Conservation (phyloP, 768 basidiomycete species). For the Tulasnella sp. region DNA sequence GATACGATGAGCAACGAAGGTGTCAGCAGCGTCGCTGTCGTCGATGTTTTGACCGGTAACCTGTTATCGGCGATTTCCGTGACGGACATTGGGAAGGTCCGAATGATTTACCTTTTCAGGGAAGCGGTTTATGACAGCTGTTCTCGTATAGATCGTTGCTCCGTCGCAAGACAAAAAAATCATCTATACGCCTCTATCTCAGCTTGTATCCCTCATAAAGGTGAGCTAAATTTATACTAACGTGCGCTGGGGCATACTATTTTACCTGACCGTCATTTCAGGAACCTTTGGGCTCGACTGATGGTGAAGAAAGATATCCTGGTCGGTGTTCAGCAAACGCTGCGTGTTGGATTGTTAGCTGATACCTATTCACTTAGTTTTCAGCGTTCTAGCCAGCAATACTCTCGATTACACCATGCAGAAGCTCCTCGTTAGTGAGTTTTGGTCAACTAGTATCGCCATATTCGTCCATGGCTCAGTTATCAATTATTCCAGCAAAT, state of each 20-base stretch:
- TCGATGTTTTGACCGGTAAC: conserved; percentile 60
- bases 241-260: background rate
- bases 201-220: conserved; percentile 71
- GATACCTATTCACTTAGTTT: conserved; percentile 47
- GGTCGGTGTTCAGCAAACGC: conserved; percentile 42
- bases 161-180: conserved; percentile 79
- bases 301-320: conserved; percentile 76
- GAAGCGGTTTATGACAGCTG: too few species aligned
- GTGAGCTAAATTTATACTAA: conserved; percentile 39
- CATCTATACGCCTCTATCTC: conserved; percentile 60
- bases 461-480: conserved; percentile 23
- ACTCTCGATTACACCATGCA: conserved; percentile 68
- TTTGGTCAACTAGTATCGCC: background rate
- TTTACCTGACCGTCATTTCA: conserved; percentile 35
- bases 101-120: background rate
- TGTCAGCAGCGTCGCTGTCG: conserved; percentile 75
- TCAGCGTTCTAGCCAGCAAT: conserved; percentile 64
- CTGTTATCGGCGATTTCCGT: conserved; percentile 76
- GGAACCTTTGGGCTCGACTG: conserved; percentile 71
- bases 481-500: conserved; percentile 50
- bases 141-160: conserved; percentile 58
- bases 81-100: conserved; percentile 73
- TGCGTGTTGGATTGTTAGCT: background rate
- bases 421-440: conserved; percentile 77
- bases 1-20: conserved; percentile 80